Base-by-base conservation (phyloP, 2,329 filamentous ascomycete species). In the Cladosporium colombiae region DNA sequence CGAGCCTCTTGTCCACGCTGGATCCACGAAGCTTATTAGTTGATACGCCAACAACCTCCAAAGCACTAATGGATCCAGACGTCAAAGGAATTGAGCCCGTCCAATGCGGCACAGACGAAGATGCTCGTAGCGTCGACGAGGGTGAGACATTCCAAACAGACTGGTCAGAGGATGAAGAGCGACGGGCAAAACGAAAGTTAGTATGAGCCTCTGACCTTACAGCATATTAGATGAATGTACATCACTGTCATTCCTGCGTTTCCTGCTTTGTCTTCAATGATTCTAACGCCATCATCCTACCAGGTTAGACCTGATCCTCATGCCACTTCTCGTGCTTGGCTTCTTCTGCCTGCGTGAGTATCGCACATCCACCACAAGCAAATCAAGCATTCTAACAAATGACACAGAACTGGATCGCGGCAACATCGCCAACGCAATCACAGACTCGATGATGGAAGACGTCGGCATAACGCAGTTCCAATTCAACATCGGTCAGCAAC, bases 401-500 rank as follows among this genome's bases (percentile, higher is more conserved):
- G 23, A n/a, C 40, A 56, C 25, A 62, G 44, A 62, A 29, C 44
- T 71, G 16, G 69, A 72, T 40, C 61, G 69, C n/a, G 69, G 70
- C 7, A 72, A 72, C 44, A 70, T 72, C 27, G 73, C 72, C 7
- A 75, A 75, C 55, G 74, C 74, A 21, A 67, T 75, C 23, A 75
- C 74, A 5, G 73, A 76, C 62, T 68, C 66, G 40, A 74, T 75
- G 46, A 65, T 73, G 61, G 67, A 74, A 57, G 74, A 76, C 62
- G 66, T 76, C 25, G 68, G 68, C 31, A 74, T 76, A 63, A 72
- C 65, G 1, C 74, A 75, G 33, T 66, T 74, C 46, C 70, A 75
- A 25, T 75, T 74, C 69, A 76, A 76, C n/a, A 68, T 75, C n/a
- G 74, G 74, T 29, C 74, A 75, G 57, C 74, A 76, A 53, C 71